Base-by-base conservation (phyloP, 331 rosid species). In the Phaseolus coccineus region DNA sequence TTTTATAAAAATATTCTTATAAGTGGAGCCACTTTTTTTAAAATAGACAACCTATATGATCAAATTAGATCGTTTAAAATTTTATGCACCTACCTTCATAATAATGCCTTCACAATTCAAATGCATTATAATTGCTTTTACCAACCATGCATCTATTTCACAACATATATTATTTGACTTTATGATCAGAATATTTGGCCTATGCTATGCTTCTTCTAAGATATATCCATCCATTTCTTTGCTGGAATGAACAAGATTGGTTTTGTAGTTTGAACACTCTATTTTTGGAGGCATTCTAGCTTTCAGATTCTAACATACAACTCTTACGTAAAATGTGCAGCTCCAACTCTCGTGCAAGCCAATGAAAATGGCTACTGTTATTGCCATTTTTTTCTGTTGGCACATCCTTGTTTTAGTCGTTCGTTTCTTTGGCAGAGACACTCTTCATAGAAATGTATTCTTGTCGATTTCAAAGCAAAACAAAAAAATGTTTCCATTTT, bases 101-200 rank as follows among this genome's bases (percentile, higher is more conserved):
- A 72, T 52, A 51, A 27, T 53, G 46, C 16, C 11, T 48, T 10
- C 67, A 37, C 14, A 63, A 51, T 63, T 63, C 79, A 80, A 73
- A 80, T 80, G 40, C 50, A 53, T 64, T 63, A 73, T 80, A 47
- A 80, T 72, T 72, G 74, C 50, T 69, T 67, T 69, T 30, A 28
- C 25, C 58, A 67, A 69, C 47, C 70, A 72, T 51, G 19, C 15
- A 37, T 37, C 9, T 37, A 6, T 37, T 37, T 37, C 42, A 37
- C 8, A 37, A 37, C 42, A 37, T 37, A 37, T 35, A 24, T 28
- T 39, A 11, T 65, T 64, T 65, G 57, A 77, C 35, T 37, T 66
- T 52, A 24, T 52, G 46, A 27, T 52, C 16, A 28, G 69, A 48
- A 68, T 22, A 42, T 42, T 13, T 42, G 1, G 28, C 19, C 30